Evolutionary conservation across 1,139 yeast genomes (phyloP).

Genomic region (Insectozyma bohioensis): DNA sequence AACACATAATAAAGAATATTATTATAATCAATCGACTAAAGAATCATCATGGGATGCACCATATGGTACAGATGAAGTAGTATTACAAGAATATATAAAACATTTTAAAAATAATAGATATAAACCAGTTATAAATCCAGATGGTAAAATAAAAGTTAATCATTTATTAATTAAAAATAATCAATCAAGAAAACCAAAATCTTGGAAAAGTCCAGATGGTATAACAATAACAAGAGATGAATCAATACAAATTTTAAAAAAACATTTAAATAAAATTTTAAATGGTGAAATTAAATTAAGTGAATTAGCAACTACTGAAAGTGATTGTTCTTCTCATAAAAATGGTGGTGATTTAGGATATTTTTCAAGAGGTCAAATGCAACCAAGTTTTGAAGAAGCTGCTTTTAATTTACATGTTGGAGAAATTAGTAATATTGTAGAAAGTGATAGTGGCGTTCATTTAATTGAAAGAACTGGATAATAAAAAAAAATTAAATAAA

Average conservation of each 20-base stretch:
- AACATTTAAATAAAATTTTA: slow-evolving; percentile 59
- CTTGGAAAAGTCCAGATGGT: slow-evolving; percentile 77
- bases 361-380: slow-evolving; percentile 92
- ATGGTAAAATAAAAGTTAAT: slow-evolving; percentile 45
- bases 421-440: slow-evolving; percentile 79
- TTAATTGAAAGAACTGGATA: slow-evolving; percentile 80
- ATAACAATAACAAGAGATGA: slow-evolving; percentile 82
- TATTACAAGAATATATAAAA: slow-evolving; percentile 56
- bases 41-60: slow-evolving; percentile 94
- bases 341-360: slow-evolving; percentile 91
- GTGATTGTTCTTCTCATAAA: slow-evolving; percentile 86
- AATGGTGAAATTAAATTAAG: slow-evolving; percentile 69
- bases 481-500: slow-evolving; percentile 3
- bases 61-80: slow-evolving; percentile 67
- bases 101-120: slow-evolving; percentile 49
- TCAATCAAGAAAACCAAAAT: slow-evolving; percentile 84
- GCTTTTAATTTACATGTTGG: slow-evolving; percentile 81
- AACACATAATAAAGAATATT: slow-evolving; percentile 84
- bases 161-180: slow-evolving; percentile 82
- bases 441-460: slow-evolving; percentile 90
- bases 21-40: slow-evolving; percentile 63
- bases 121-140: slow-evolving; percentile 59
- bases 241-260: slow-evolving; percentile 64
- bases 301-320: slow-evolving; percentile 76
- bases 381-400: slow-evolving; percentile 87